These are phyloP conservation scores for Colletotrichum falcatum DNA, from an alignment of 2,329 filamentous ascomycete species.

Conservation along the genomic window DNA sequence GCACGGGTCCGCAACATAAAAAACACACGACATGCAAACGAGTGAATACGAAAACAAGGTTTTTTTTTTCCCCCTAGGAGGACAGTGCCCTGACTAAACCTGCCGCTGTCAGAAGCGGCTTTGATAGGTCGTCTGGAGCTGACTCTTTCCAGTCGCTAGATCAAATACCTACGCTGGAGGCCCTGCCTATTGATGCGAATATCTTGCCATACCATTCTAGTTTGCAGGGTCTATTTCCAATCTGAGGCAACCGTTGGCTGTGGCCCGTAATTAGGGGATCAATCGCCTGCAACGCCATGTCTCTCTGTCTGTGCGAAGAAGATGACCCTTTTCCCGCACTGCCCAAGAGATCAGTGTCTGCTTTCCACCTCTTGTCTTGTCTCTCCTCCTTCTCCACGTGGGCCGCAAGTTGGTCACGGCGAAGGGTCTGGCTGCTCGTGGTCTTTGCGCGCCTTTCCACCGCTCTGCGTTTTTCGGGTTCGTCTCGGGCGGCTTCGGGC, in stretches of 20 bases:
- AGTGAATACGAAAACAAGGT: not conserved
- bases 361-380: slow-evolving; percentile 7
- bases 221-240: not conserved
- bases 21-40: not conserved
- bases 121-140: not conserved
- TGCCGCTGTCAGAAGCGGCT: not conserved
- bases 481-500: not conserved
- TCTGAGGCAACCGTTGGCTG: not conserved
- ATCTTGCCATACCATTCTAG: not conserved
- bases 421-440: slow-evolving; percentile 15
- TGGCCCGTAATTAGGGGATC: slow-evolving; percentile 21
- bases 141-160: not conserved
- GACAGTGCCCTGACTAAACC: not conserved
- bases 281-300: slow-evolving; percentile 25
- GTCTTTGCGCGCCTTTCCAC: slow-evolving; percentile 23
- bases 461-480: not conserved
- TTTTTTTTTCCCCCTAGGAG: not conserved
- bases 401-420: slow-evolving; percentile 23
- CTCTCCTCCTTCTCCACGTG: slow-evolving; percentile 21
- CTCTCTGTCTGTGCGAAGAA: slow-evolving; percentile 18
- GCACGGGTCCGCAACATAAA: not conserved
- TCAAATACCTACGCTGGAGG: not conserved
- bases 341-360: slow-evolving; percentile 22
- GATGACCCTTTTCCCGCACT: slow-evolving; percentile 6
- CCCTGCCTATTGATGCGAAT: not conserved